Evolutionary conservation across 768 basidiomycete species (phyloP).

Genomic region (Galerina marginata): DNA sequence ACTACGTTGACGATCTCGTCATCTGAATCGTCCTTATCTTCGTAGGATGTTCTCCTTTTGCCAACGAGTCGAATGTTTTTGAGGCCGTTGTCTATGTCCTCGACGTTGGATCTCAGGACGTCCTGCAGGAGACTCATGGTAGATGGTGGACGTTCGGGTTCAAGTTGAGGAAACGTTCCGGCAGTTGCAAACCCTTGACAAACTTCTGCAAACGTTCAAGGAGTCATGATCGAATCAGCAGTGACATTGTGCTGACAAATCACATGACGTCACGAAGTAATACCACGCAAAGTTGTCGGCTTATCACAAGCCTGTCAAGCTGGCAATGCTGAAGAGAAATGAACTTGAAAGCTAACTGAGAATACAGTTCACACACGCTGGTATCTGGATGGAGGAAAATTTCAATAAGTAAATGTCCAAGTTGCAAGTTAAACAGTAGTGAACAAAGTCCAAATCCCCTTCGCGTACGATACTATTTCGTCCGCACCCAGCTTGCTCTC

Average conservation of each 20-base stretch:
- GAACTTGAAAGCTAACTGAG: no score
- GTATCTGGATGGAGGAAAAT: no score
- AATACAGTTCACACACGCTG: no score
- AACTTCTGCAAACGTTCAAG: no score
- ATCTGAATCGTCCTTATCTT: conserved; percentile 61
- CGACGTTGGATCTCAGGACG: conserved; percentile 62
- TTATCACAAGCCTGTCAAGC: no score
- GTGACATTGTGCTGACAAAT: conserved; percentile 1
- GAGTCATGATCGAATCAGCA: background rate
- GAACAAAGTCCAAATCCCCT: conserved; percentile 86
- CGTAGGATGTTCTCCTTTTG: conserved; percentile 23
- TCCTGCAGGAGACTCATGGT: conserved; percentile 73
- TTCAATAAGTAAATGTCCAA: conserved; percentile 11
- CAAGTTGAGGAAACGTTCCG: conserved; percentile 3
- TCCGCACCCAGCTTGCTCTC: conserved; percentile 91
- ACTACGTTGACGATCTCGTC: conserved; percentile 79
- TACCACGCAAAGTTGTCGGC: background rate
- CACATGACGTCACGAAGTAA: background rate
- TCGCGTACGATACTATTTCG: conserved; percentile 86
- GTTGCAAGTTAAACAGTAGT: conserved; percentile 57
- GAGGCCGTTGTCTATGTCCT: conserved; percentile 43
- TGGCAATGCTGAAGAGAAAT: no score
- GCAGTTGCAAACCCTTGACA: no score
- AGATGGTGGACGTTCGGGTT: conserved; percentile 7
- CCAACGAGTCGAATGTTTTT: conserved; percentile 32